Base-by-base conservation (phyloP, 2,329 filamentous ascomycete genomes). In the Lasiodiplodia sp. region DNA sequence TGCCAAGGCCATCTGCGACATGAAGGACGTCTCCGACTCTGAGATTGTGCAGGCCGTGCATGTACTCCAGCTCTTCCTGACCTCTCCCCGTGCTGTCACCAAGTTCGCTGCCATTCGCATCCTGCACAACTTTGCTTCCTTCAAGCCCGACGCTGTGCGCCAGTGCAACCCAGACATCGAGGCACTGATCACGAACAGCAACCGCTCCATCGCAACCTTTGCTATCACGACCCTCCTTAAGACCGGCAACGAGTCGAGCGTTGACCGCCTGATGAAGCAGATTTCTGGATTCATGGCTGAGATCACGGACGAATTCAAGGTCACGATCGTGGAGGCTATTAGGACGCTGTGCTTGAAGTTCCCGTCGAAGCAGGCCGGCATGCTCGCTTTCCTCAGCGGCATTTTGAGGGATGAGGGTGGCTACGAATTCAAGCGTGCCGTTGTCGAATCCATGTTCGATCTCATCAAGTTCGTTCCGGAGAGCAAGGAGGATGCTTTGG, bases 251-350 rank as follows among this genome's bases (percentile, higher is more conserved):
- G 96, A 99, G 82, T 93, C 93, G 49, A 97, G 94, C 73, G 96
- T 99, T 55, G 96, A 99, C 79, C 90, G 96, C 66, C 83, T 99
- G 73, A 97, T 99, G 94, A 97, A 97, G 87, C 94, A 98, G 80
- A 98, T 99, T 71, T 94, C 93, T 28, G 91, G 92, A 49, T 97
- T 99, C 84, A 98, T 99, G 96, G 93, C 94, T 4, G 96, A 98
- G 81, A 98, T 98, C 73, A 97, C 95, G 7, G 96, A 99, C 78
- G 96, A 99, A 81, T 99, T 99, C 86, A 99, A 98, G 86, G 97
- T 99, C 73, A 99, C 96, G n/a, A 97, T 99, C 76, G 95, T 99
- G 53, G 96, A 99, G 81, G 96, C 96, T 52, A 97, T 99, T 77
- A 92, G 96, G 70, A 98, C 96, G 3, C 84, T 99, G 51, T 98